Evolutionary conservation across 2,329 filamentous ascomycete genomes (phyloP).

Genomic region (Microsporum ferrugineum): DNA sequence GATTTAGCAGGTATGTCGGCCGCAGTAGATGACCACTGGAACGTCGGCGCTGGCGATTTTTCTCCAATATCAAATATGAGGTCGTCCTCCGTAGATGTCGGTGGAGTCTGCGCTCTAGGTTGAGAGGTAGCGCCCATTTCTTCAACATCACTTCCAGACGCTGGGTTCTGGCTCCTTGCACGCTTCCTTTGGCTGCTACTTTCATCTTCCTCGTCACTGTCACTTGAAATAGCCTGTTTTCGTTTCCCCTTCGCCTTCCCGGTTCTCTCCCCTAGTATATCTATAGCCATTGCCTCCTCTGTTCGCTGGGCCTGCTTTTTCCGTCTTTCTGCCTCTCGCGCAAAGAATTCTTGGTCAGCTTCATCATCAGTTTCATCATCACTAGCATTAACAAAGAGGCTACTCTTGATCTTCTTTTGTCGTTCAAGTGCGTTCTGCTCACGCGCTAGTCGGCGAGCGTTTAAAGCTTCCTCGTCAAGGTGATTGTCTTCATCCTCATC

Average conservation of each 20-base stretch:
- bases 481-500: conserved; percentile 44
- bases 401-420: conserved; percentile 69
- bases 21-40: conserved; percentile 1
- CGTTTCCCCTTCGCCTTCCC: conserved; percentile 7
- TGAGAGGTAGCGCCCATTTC: conserved; percentile 7
- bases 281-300: conserved; percentile 36
- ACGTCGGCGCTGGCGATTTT: conserved; percentile 5
- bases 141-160: conserved; percentile 5
- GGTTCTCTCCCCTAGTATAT: conserved; percentile 17
- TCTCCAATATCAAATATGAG: conserved; percentile 21
- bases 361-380: conserved; percentile 85
- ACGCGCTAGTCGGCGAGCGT: conserved; percentile 50
- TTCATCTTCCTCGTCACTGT: conserved; percentile 9
- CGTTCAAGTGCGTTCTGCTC: conserved; percentile 64
- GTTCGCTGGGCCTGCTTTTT: conserved; percentile 44
- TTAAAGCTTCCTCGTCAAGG: conserved; percentile 49
- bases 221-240: conserved; percentile 1
- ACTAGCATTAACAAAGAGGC: conserved; percentile 65
- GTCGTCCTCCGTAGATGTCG: conserved; percentile 24
- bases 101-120: conserved; percentile 14
- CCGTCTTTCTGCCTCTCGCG: conserved; percentile 56
- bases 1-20: background rate
- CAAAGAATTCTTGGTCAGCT: conserved; percentile 63
- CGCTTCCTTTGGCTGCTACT: background rate
- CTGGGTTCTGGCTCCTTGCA: background rate